Percentiles rank a stretch among this genome's conserved stretches.
Conservation (phyloP, 1,139 yeast species). For the Saccharomyces hybrid region DNA sequence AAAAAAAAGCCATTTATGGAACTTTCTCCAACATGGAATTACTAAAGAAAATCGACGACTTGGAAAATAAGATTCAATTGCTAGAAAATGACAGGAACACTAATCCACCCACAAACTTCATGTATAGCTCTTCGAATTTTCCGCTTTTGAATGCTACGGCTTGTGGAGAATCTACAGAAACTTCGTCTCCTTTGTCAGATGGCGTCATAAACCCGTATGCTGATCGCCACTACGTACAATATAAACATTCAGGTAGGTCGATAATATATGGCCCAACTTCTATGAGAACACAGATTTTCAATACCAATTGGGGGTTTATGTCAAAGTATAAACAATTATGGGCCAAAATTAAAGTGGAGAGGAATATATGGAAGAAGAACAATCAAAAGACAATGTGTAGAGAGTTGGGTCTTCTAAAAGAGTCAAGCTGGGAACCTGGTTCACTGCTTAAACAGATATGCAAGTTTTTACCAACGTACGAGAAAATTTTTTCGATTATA, state of each 20-base stretch:
- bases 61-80: not conserved
- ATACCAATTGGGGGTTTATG: slow-evolving; percentile 16
- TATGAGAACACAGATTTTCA: slow-evolving; percentile 14
- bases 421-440: slow-evolving; percentile 1
- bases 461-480: slow-evolving; percentile 20
- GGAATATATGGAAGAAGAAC: slow-evolving; percentile 18
- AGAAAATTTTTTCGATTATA: slow-evolving; percentile 11
- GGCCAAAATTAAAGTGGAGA: slow-evolving; percentile 19
- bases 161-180: not conserved
- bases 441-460: slow-evolving; percentile 15
- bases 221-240: slow-evolving; percentile 12
- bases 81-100: not conserved
- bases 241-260: slow-evolving; percentile 14
- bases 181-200: not conserved
- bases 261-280: slow-evolving; percentile 27
- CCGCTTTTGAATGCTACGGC: not conserved
- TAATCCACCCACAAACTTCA: not conserved
- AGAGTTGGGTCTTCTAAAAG: slow-evolving; percentile 7
- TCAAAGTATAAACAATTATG: slow-evolving; percentile 20
- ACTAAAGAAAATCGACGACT: slow-evolving; percentile 4
- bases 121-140: not conserved
- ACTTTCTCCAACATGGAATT: not conserved
- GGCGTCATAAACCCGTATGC: slow-evolving; percentile 15
- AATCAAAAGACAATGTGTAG: slow-evolving; percentile 6
- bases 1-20: not conserved